Evolutionary conservation across 192 early-diverging fungal genomes (phyloP).

Genomic region (Podila minutissima): DNA sequence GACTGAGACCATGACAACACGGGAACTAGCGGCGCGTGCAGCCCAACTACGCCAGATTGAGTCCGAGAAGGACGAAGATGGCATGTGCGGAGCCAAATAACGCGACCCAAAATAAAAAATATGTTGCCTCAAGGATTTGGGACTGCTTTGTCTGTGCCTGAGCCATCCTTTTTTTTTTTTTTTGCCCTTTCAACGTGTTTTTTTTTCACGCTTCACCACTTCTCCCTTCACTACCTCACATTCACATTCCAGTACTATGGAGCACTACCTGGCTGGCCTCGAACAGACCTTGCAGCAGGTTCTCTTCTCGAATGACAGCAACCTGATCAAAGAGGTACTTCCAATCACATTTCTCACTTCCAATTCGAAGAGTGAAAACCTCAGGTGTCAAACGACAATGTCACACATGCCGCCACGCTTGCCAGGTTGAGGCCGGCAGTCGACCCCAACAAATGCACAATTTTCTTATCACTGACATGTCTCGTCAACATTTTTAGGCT

Average conservation of each 20-base stretch:
- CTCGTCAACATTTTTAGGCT: conserved; percentile 49
- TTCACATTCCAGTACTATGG: conserved; percentile 7
- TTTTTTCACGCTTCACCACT: conserved; percentile 2
- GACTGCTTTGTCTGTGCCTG: not conserved
- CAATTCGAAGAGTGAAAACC: not conserved
- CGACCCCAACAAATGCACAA: not conserved
- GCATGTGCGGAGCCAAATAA: conserved; percentile 48
- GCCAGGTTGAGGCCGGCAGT: not conserved
- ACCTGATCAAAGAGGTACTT: conserved; percentile 21
- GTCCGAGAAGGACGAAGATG: conserved; percentile 73
- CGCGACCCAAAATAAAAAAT: not conserved
- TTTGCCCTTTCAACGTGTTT: not conserved
- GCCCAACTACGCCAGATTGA: conserved; percentile 66
- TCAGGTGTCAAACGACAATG: not conserved
- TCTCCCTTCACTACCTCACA: not conserved
- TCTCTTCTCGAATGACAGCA: conserved; percentile 12
- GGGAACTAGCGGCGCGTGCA: conserved; percentile 66
- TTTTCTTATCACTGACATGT: not conserved
- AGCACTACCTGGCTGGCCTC: conserved; percentile 8
- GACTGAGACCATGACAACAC: conserved; percentile 18
- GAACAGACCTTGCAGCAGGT: conserved; percentile 19
- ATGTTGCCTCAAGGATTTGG: not conserved
- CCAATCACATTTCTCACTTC: not conserved
- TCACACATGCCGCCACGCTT: not conserved
- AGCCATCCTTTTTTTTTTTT: conserved; percentile 6